phyloP scores from a whole-genome alignment of 768 basidiomycete species.

The Boletus pseudo-olivaceus region DNA sequence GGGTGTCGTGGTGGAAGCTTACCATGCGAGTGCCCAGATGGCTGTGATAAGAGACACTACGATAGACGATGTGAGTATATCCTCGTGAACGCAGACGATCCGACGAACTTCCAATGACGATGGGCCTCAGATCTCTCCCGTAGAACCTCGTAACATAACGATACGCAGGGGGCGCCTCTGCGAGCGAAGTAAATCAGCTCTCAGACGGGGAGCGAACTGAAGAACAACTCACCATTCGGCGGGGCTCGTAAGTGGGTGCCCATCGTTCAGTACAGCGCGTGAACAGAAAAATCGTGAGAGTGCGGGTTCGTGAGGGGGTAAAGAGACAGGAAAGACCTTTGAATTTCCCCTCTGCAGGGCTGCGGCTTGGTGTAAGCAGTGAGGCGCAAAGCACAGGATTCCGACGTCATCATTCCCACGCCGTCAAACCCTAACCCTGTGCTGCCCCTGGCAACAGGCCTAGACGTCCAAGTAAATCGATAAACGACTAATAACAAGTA shows the following conservation, averaged over 20 bases:
- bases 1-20: conserved; percentile 26
- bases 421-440: conserved; percentile 8
- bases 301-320: not conserved
- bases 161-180: conserved; percentile 53
- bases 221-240: conserved; percentile 9
- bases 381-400: conserved; percentile 3
- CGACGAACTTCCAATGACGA: conserved; percentile 47
- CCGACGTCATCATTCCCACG: conserved; percentile 25
- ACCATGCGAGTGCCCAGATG: conserved; percentile 65
- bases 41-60: conserved; percentile 44
- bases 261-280: conserved; percentile 10
- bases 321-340: not conserved
- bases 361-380: not conserved
- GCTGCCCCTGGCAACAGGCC: too few relatives aligned
- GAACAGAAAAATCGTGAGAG: not conserved
- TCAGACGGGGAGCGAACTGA: not conserved
- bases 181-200: not conserved
- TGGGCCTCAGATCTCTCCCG: conserved; percentile 54
- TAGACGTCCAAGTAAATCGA: too few relatives aligned
- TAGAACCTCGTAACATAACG: conserved; percentile 57
- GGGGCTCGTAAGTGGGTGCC: conserved; percentile 4
- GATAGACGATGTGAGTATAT: not conserved
- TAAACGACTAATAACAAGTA: not conserved
- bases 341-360: not conserved
- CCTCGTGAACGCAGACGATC: not conserved